Base-by-base conservation (phyloP, 306 rosid genomes). In the Quercus parvula region DNA sequence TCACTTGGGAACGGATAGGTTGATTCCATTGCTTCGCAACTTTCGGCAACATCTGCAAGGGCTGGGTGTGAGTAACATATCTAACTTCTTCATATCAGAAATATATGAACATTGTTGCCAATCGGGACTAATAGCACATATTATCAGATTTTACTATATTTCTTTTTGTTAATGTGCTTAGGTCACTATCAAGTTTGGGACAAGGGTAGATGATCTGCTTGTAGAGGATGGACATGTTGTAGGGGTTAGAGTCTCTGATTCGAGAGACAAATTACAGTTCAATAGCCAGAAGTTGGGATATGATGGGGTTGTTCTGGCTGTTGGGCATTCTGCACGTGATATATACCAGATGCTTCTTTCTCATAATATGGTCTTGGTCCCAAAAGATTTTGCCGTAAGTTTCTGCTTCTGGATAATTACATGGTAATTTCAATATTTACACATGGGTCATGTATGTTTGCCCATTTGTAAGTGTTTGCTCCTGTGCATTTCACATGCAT, bases 251-350 rank as follows among this genome's bases (percentile, higher is more conserved):
- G 90, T 79, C 67, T 91, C 99, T 20, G 92, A 95, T 78, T 92
- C 98, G 74, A 83, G 84, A 67, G 92, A 91, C 70, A 82, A 79
- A 74, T 81, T 70, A 74, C 85, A 28, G 75, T 75, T 85, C 68
- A 84, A 81, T 69, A 79, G 91, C 75, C 89, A 92, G 85, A 90
- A 88, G 85, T 71, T 87, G 85, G 88, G 78, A 81, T 91, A 30
- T 73, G 97, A 95, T 89, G 96, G 96, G 74, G 89, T 91, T 78
- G 84, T 95, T 86, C 87, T 95, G 82, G 99, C 98, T 31, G 97
- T 95, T 77, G 99, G 99, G 72, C 99, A 95, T 92, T 95, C 98
- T 84, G 99, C 99, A 38, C 96, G 99, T 55, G 98, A 95, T 85
- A 74, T 81, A 24, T 95, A 95, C 85, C 91, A 90, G 81, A 87